Percentiles rank a stretch among this genome's conserved stretches.
Conservation (phyloP, 495 filamentous ascomycete genomes). For the Penicillium coffeae region DNA sequence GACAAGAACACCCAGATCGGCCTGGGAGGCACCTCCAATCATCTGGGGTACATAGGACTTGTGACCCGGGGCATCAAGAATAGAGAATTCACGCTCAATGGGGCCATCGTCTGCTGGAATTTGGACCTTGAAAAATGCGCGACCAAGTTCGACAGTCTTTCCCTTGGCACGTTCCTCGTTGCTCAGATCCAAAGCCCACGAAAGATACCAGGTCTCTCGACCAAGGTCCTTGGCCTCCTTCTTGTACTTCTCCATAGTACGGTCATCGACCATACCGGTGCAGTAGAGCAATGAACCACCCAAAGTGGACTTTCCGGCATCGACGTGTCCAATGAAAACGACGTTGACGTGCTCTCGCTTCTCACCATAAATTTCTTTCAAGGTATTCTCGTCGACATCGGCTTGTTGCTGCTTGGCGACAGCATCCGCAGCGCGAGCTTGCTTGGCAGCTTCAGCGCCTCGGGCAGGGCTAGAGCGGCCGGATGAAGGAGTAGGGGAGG, state of each 20-base stretch:
- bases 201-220: slow-evolving; percentile 97
- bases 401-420: slow-evolving; percentile 84
- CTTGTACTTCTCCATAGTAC: slow-evolving; percentile 97
- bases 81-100: slow-evolving; percentile 63
- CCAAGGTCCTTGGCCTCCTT: slow-evolving; percentile 92
- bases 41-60: slow-evolving; percentile 95
- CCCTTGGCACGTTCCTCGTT: slow-evolving; percentile 96
- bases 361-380: slow-evolving; percentile 96
- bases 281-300: slow-evolving; percentile 87
- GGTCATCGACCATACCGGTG: slow-evolving; percentile 98
- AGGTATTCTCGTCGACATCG: slow-evolving; percentile 83
- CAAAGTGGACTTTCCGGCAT: slow-evolving; percentile 94
- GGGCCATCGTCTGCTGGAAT: slow-evolving; percentile 51
- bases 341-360: slow-evolving; percentile 87
- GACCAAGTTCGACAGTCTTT: slow-evolving; percentile 96
- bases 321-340: slow-evolving; percentile 97
- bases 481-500: slow-evolving; percentile 73
- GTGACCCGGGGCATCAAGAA: slow-evolving; percentile 94
- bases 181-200: slow-evolving; percentile 94
- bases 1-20: slow-evolving; percentile 92
- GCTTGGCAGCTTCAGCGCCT: slow-evolving; percentile 43
- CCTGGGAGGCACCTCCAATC: slow-evolving; percentile 95
- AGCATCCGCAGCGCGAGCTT: slow-evolving; percentile 68
- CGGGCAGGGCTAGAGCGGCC: slow-evolving; percentile 54
- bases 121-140: slow-evolving; percentile 93